Conservation (phyloP, 2,329 filamentous ascomycete species). For the Fusarium poae region DNA sequence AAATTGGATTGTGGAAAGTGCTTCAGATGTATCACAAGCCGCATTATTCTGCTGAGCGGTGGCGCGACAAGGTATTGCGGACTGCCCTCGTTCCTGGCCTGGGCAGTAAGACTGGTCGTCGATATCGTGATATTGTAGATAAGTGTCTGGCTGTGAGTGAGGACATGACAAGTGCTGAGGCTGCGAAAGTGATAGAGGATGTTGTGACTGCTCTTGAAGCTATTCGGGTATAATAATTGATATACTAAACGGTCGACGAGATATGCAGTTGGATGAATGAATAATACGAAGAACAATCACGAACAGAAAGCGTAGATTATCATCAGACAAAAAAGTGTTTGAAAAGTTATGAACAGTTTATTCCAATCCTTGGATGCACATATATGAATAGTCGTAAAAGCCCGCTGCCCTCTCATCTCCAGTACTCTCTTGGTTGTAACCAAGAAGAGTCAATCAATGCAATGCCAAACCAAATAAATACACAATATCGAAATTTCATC, state of each 20-base stretch:
- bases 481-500: constrained; percentile 39
- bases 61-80: constrained; percentile 59
- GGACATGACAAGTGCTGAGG: constrained; percentile 55
- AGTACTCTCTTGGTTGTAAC: constrained; percentile 25
- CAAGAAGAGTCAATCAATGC: constrained; percentile 34
- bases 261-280: background rate
- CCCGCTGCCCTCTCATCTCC: constrained; percentile 34
- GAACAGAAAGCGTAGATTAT: background rate
- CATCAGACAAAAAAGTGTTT: background rate
- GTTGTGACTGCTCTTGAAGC: constrained; percentile 58
- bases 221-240: constrained; percentile 49
- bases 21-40: constrained; percentile 58
- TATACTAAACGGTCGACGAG: background rate
- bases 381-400: constrained; percentile 42
- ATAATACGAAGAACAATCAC: background rate
- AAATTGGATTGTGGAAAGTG: constrained; percentile 64
- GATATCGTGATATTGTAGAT: constrained; percentile 59
- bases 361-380: constrained; percentile 44
- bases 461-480: constrained; percentile 42
- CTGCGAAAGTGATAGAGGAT: constrained; percentile 57
- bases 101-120: constrained; percentile 57
- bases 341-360: constrained; percentile 36
- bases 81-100: constrained; percentile 57
- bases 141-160: constrained; percentile 56
- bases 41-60: constrained; percentile 58